A percentile compares a stretch with the other conserved stretches of the same genome.
These are phyloP conservation scores for Tolypocladium album DNA, from an alignment of 2,329 filamentous ascomycete species.

Conservation along the genomic window DNA sequence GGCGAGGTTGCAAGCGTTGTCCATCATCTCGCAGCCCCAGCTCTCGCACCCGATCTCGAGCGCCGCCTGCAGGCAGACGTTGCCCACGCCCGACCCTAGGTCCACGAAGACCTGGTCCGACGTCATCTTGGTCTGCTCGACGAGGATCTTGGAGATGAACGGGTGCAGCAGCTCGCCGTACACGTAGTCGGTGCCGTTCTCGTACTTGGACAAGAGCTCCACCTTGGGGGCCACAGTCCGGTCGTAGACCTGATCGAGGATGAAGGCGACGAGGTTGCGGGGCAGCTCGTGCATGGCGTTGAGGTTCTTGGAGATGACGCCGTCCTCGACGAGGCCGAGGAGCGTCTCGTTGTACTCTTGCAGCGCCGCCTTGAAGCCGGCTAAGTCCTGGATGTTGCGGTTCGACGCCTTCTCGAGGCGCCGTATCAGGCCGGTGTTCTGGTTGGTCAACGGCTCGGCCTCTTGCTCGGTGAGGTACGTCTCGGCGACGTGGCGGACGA, in stretches of 20 bases:
- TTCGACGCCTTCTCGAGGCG: constrained; percentile 65
- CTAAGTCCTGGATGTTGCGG: constrained; percentile 50
- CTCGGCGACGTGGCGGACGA: constrained; percentile 58
- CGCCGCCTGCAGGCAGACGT: constrained; percentile 88
- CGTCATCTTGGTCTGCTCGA: constrained; percentile 62
- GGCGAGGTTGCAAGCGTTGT: constrained; percentile 75
- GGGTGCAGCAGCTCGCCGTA: constrained; percentile 87
- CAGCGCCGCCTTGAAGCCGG: constrained; percentile 63
- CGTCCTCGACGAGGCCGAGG: constrained; percentile 52
- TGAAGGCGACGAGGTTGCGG: constrained; percentile 64
- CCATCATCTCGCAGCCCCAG: constrained; percentile 96
- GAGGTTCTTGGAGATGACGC: constrained; percentile 62
- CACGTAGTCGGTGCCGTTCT: constrained; percentile 84
- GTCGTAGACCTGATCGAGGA: constrained; percentile 80
- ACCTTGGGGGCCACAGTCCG: constrained; percentile 86
- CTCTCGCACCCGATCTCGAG: constrained; percentile 88
- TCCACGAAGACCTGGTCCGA: constrained; percentile 87
- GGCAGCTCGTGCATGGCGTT: constrained; percentile 58
- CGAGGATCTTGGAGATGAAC: constrained; percentile 75
- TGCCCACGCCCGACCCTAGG: constrained; percentile 89
- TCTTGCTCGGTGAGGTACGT: constrained; percentile 69
- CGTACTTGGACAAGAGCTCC: constrained; percentile 72
- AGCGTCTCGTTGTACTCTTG: constrained; percentile 68
- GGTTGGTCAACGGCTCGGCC: constrained; percentile 57
- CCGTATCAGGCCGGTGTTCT: constrained; percentile 63